Base-by-base conservation (phyloP, 352 stramenopile genomes). In the Globisporangium echinulatum region DNA sequence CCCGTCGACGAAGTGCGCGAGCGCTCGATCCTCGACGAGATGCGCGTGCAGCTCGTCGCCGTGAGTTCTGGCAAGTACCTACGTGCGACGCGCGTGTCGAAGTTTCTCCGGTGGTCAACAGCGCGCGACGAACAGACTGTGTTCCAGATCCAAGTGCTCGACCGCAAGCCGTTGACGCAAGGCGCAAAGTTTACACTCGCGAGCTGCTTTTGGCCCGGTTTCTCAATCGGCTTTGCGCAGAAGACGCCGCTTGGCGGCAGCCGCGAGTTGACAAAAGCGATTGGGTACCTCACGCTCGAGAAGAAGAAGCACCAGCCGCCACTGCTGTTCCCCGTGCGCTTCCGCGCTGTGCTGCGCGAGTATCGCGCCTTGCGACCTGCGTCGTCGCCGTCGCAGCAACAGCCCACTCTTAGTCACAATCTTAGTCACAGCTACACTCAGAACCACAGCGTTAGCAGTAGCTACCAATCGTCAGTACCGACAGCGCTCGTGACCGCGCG, bases 91-190 rank as follows among this genome's bases (percentile, higher is more conserved):
- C 74, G 75, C 56, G 72, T 88, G 47, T 84, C 71, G 59, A 85
- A 86, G 63, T 88, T 74, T 53, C 70, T 88, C n/a, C 77, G 78
- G 52, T 88, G 78, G 78, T 88, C 78, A 1, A 64, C 61, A 8
- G 51, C 68, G 14, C 72, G 78, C 8, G 78, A 88, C 55, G 71
- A 85, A 54, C 75, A 85, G 59, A 85, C 78, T 1, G 72, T 88
- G 36, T 88, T 88, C 61, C 61, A 75, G 36, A 77, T 88, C 49
- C 75, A 85, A 44, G 83, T 79, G 25, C 44, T 66, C 1, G 75
- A 88, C 67, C 63, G 72, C 54, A 78, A 82, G 54, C 71, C 75
- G 54, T 67, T 88, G 36, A 72, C 64, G 0, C 57, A 68, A 0
- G 61, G 56, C 49, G 82, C 78, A 15, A 82, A 84, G 61, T 88